Conservation (phyloP, 192 early-diverging fungal species). For the Allomyces macrogynus region DNA sequence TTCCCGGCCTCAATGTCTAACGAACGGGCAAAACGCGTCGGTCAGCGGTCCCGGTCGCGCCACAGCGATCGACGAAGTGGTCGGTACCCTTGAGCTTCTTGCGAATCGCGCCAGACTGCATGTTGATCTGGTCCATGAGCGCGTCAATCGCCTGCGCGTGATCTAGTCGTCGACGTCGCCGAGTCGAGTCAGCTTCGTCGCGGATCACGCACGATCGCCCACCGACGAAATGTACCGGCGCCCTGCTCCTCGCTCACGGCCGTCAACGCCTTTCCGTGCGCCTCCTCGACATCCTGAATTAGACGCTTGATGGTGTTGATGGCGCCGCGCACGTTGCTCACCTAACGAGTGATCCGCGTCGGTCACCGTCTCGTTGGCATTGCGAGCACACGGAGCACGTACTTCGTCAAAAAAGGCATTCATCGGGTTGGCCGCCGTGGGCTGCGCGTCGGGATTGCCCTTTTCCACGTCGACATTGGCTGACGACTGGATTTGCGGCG, state of each 20-base stretch:
- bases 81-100: neutral
- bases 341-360: neutral
- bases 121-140: conserved; percentile 1
- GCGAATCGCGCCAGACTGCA: neutral
- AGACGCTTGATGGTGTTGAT: neutral
- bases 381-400: too few relatives aligned
- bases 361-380: too few relatives aligned
- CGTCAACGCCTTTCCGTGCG: neutral
- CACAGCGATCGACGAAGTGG: too few relatives aligned
- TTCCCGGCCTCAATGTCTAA: neutral
- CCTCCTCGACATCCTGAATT: neutral
- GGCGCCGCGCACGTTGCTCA: neutral
- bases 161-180: too few relatives aligned
- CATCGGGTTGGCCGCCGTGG: neutral
- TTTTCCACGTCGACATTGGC: neutral
- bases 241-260: neutral
- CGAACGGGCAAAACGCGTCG: too few relatives aligned
- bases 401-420: neutral
- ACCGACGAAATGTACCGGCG: neutral
- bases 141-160: neutral
- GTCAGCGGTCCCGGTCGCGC: too few relatives aligned
- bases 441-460: neutral
- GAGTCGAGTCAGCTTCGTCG: neutral
- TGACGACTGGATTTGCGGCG: neutral
- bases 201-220: too few relatives aligned